Base-by-base conservation (phyloP, 139 green algal genomes). In the Trebouxia sp. region DNA sequence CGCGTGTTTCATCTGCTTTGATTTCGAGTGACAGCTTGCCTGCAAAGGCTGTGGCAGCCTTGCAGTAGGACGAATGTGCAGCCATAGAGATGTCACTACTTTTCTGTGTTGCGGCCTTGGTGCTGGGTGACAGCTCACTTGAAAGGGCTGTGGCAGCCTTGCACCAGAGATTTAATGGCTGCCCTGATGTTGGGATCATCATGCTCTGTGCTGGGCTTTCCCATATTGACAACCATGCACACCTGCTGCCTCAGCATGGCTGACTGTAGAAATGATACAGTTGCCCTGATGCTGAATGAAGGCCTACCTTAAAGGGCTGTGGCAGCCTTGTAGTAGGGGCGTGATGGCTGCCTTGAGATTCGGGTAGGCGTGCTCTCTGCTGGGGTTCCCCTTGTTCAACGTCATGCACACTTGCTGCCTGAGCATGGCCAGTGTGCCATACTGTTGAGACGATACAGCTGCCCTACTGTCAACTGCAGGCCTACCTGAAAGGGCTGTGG, bases 311-410 rank as follows among this genome's bases (percentile, higher is more conserved):
- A 79, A 55, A 41, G 72, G 72, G 30, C 45, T 65, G 14, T 66
- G 14, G 30, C 86, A 87, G 76, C 78, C 83, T 53, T 43, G 15
- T 17, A 90, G 80, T 56, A 83, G 32, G 32, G 56, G 32, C 9
- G 62, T 14, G 38, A 90, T 70, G 22, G 85, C 85, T 50, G 75
- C 85, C 45, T 79, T 84, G 51, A 90, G 87, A 50, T 76, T 50
- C 0, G 86, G 84, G 58, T 87, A 89, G 11, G 86, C 74, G 50
- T 85, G 78, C 42, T 89, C 86, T 9, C 84, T 38, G 65, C 77
- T 82, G 28, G 84, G 84, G 48, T 89, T 89, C 51, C 86, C 86
- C 80, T 85, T 85, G 84, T 89, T 89, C 8, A 89, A 26, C 3
- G 79, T 83, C 78, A 89, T 76, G 82, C 51, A 81, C 26, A 87